These are phyloP conservation scores for Chenopodium quinoa DNA, from an alignment of 148 eudicot species.

Conservation along the genomic window DNA sequence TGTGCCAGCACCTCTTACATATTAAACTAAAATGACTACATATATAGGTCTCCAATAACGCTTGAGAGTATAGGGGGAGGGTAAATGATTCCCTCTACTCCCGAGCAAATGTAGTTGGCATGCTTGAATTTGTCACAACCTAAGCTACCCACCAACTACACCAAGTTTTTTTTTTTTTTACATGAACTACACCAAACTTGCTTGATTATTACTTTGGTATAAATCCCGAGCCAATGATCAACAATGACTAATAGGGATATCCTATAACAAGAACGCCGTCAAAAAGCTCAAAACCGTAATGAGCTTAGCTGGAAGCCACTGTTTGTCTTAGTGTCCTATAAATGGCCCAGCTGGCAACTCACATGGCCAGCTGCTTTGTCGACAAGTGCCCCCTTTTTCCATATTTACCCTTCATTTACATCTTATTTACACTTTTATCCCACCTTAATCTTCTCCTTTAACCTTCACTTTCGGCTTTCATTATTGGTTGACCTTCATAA, in stretches of 20 bases:
- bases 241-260: background rate
- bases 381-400: background rate
- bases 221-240: too few relatives aligned
- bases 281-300: conserved; percentile 6
- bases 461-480: background rate
- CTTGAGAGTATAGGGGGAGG: too few relatives aligned
- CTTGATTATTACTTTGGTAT: too few relatives aligned
- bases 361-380: conserved; percentile 37
- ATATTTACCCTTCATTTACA: background rate
- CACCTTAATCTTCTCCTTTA: background rate
- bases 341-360: conserved; percentile 47
- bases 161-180: too few relatives aligned
- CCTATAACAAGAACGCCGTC: background rate
- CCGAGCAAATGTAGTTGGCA: too few relatives aligned
- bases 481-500: background rate
- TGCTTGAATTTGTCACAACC: too few relatives aligned
- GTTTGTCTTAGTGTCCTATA: background rate
- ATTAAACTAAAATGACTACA: too few relatives aligned
- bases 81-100: too few relatives aligned
- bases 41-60: too few relatives aligned
- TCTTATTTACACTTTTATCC: background rate
- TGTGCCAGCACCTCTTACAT: too few relatives aligned
- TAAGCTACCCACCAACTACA: too few relatives aligned
- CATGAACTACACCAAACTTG: too few relatives aligned
- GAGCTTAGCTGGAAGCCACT: conserved; percentile 46